Conservation (phyloP, 805 yeast species). For the Metschnikowia lachancei region DNA sequence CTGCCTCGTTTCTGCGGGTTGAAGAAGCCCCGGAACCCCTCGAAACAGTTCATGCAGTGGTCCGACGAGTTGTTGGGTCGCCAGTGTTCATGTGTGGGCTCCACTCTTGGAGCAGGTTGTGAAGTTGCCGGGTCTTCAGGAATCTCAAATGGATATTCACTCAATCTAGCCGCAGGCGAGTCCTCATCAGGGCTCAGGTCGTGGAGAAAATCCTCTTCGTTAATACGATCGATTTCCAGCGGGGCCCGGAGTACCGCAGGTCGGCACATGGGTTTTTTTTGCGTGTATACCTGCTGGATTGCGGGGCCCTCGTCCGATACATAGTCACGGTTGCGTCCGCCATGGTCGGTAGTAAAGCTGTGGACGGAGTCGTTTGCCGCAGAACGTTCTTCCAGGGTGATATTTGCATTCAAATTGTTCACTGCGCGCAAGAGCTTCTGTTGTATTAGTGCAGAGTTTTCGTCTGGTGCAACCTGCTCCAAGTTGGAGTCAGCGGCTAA, state of each 20-base stretch:
- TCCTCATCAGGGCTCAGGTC: conserved; percentile 14
- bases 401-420: conserved; percentile 17
- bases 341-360: neutral
- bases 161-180: conserved; percentile 9
- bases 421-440: conserved; percentile 22
- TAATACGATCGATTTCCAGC: conserved; percentile 10
- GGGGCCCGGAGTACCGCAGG: conserved; percentile 54
- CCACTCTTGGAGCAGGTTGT: conserved; percentile 19
- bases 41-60: conserved; percentile 44
- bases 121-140: conserved; percentile 4
- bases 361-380: neutral
- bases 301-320: conserved; percentile 13
- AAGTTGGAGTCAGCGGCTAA: neutral
- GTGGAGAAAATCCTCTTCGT: conserved; percentile 12
- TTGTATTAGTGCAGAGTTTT: conserved; percentile 1
- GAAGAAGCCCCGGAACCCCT: conserved; percentile 31
- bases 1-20: conserved; percentile 23
- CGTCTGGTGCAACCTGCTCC: conserved; percentile 1
- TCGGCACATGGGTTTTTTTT: conserved; percentile 45
- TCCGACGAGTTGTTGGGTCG: conserved; percentile 41
- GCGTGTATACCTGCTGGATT: conserved; percentile 43
- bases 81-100: conserved; percentile 56
- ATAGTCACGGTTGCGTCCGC: conserved; percentile 7
- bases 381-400: conserved; percentile 12
- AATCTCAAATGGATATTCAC: conserved; percentile 15